Base-by-base conservation (phyloP, 176 grass and related monocot species). In the Phoenix roebelenii region DNA sequence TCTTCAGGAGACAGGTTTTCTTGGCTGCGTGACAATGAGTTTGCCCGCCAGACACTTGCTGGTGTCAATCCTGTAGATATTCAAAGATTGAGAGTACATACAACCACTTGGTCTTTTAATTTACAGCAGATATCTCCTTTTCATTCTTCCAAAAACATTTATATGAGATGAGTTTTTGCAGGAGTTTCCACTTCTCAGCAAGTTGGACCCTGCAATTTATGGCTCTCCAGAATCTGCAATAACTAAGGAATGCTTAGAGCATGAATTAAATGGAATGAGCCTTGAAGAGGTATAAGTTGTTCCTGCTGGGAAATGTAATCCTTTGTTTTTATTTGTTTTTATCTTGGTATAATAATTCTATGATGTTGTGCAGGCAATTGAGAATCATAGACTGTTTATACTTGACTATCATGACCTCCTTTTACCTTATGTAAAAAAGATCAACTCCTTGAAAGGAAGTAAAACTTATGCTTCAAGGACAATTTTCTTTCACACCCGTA, bases 401-500 rank as follows among this genome's bases (percentile, higher is more conserved):
- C 63, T 94, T 19, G 89, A 94, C 60, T 88, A 88, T 69, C 81
- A 95, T 64, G 89, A 95, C 63, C 24, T 85, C 18, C 66, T 82
- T 25, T 68, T 95, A 63, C 89, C 84, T 7, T 85, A 76, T 32
- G 84, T 95, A 9, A 29, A 79, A 58, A 67, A 48, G 55, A 78
- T 95, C 54, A 70, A 80, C 22, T 64, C 71, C 58, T 60, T 77
- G 0, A 35, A 73, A 0, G 57, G 62, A 65, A 88, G 66, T 12
- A 83, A 81, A 23, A n/a, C 79, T 3, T 95, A 95, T 51, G 84
- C 58, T 25, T 89, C 85, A 0, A 74, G 89, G 25, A 88, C 85
- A 3, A 49, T 95, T 67, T 82, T 95, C 54, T 85, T 82, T 60
- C 78, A 76, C 17, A 79, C 72, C 3, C 29, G 49, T 1, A 57